Conservation (phyloP, 768 basidiomycete species). For the Daedalea quercina region DNA sequence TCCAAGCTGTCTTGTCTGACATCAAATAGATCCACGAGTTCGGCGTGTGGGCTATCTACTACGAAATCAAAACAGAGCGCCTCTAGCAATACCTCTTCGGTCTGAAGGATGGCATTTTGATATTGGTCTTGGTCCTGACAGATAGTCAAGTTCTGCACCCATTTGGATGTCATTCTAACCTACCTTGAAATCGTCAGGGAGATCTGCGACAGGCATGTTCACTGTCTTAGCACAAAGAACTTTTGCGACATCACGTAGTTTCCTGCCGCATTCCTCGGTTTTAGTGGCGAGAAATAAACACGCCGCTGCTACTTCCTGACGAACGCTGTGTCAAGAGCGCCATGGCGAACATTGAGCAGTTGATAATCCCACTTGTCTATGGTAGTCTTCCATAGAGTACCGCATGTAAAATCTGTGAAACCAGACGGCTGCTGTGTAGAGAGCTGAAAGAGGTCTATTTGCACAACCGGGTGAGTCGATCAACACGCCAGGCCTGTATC, state of each 20-base stretch:
- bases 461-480: neutral
- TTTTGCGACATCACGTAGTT: conserved; percentile 77
- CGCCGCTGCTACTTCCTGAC: conserved; percentile 75
- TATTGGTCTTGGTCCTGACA: conserved; percentile 69
- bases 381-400: conserved; percentile 75
- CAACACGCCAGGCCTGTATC: neutral
- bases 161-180: conserved; percentile 12
- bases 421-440: conserved; percentile 86
- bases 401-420: conserved; percentile 92
- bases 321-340: conserved; percentile 8
- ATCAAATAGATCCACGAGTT: conserved; percentile 69
- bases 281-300: conserved; percentile 90
- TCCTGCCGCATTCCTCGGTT: conserved; percentile 84
- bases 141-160: neutral
- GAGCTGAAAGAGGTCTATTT: conserved; percentile 68
- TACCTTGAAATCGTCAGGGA: conserved; percentile 63
- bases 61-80: conserved; percentile 84
- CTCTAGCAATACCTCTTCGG: conserved; percentile 75
- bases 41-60: conserved; percentile 69
- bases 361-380: conserved; percentile 52
- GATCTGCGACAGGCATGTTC: conserved; percentile 45
- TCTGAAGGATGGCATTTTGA: conserved; percentile 59
- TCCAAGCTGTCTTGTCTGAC: conserved; percentile 37
- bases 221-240: conserved; percentile 66
- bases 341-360: neutral